Evolutionary conservation across 2,329 filamentous ascomycete species (phyloP).

Genomic region (Aspergillus sojae): DNA sequence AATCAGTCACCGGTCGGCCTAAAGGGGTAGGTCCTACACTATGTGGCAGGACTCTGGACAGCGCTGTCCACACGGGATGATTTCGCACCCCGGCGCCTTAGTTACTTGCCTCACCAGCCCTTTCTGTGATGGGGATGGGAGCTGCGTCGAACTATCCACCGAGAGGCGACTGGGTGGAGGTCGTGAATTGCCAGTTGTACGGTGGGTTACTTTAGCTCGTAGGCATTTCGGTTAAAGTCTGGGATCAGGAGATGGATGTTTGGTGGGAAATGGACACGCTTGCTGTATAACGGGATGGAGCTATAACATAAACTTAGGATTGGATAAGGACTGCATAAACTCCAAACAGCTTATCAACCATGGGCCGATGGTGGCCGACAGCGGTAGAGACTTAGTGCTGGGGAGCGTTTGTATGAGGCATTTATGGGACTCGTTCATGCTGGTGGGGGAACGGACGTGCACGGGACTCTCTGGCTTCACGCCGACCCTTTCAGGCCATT

Average conservation of each 20-base stretch:
- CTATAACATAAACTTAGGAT: slow-evolving; percentile 4
- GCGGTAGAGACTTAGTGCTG: neutral
- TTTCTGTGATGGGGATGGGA: neutral
- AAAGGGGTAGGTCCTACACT: slow-evolving; percentile 9
- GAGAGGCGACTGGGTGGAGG: slow-evolving; percentile 10
- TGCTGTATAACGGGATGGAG: neutral
- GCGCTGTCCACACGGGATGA: neutral
- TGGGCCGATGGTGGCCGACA: slow-evolving; percentile 8
- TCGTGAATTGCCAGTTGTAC: slow-evolving; percentile 14
- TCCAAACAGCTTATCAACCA: slow-evolving; percentile 5
- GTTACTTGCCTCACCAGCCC: slow-evolving; percentile 2
- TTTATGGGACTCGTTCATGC: slow-evolving; percentile 16
- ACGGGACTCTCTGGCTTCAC: slow-evolving; percentile 4
- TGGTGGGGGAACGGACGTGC: neutral
- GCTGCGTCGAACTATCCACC: slow-evolving; percentile 3
- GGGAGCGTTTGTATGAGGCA: slow-evolving; percentile 24
- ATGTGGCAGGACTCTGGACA: neutral
- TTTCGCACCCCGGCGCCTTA: neutral
- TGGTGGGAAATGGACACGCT: neutral
- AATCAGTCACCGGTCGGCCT: slow-evolving; percentile 16
- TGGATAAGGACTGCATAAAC: slow-evolving; percentile 1
- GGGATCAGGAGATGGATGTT: neutral
- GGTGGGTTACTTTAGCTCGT: slow-evolving; percentile 8
- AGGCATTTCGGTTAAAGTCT: neutral
- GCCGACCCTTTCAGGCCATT: slow-evolving; percentile 2